Base-by-base conservation (phyloP, 2,329 filamentous ascomycete genomes). In the Cladobotryum protrusum region DNA sequence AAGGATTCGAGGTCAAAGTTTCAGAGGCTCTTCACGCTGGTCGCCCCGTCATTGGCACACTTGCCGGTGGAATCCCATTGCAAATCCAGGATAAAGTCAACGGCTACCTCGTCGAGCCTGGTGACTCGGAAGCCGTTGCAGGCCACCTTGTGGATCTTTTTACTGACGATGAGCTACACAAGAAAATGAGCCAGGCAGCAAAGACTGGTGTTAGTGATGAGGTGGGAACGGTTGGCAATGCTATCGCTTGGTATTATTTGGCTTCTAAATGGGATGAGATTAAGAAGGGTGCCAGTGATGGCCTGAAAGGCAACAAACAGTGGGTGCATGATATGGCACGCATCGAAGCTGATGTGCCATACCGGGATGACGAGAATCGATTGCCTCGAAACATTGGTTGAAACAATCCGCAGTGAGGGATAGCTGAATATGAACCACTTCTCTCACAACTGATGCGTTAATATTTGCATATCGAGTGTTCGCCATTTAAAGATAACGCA, bases 1-100 rank as follows among this genome's bases (percentile, higher is more conserved):
- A 93, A 63, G 87, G 88, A 0, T 93, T 93, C 59, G 88, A 93
- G 67, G 85, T 93, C 59, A 93, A 93, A 67, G 87, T 93, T 5
- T 89, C 85, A 0, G 89, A 93, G 67, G 87, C 86, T 1, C 74
- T 92, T 18, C 87, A 91, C 62, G 88, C 89, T 41, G 87, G 87
- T 13, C 81, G 85, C 2, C 88, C 88, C 1, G 78, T 90, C 59
- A 89, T 93, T 54, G 86, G 85, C 3, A 88, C 85, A 1, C 74
- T 75, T 17, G 83, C 84, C 1, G 88, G 88, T n/a, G 88, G 88
- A 11, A 91, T 93, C 47, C 87, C 87, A 1, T 73, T 92, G 4
- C 88, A 93, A 63, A 78, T 93, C 50, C 77, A 86, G 64, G 72
- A 91, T 58, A 74, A 75, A 34, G 79, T 86, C 63, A 85, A 85